phyloP scores from a whole-genome alignment of 495 filamentous ascomycete species.

The Talaromyces proteolyticus region DNA sequence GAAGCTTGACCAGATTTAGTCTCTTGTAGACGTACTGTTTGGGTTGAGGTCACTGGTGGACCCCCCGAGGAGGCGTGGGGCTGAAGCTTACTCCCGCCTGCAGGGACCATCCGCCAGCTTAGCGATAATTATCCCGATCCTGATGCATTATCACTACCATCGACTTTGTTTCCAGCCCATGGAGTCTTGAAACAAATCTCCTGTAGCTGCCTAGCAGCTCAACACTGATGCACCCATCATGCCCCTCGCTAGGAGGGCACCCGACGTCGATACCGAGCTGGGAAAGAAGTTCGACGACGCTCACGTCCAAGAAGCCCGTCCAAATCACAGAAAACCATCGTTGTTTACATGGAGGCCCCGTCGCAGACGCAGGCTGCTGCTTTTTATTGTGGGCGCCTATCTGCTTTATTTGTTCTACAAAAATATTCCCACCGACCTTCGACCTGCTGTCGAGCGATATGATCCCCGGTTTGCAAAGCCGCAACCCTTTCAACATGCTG shows the following conservation, averaged over 20 bases:
- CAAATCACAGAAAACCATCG: conserved; percentile 15
- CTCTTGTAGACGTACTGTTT: too few species aligned
- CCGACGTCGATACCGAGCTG: conserved; percentile 58
- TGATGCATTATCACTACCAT: too few species aligned
- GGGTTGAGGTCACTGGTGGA: too few species aligned
- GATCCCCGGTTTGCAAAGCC: conserved; percentile 16
- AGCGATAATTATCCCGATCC: too few species aligned
- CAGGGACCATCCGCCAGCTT: too few species aligned
- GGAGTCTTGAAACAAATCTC: too few species aligned
- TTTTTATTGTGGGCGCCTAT: conserved; percentile 33
- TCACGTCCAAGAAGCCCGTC: conserved; percentile 26
- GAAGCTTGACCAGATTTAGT: too few species aligned
- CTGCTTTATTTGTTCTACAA: conserved; percentile 48
- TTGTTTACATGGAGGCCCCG: conserved; percentile 24
- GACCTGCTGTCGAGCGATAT: conserved; percentile 23
- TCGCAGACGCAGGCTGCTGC: conserved; percentile 38
- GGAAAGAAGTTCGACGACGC: conserved; percentile 66
- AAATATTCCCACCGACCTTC: conserved; percentile 43
- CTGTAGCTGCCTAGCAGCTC: neutral
- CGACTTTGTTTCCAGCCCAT: too few species aligned
- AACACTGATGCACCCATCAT: conserved; percentile 20
- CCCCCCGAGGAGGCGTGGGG: too few species aligned
- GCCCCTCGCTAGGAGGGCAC: conserved; percentile 36
- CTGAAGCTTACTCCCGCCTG: too few species aligned
- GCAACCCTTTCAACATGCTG: conserved; percentile 10